phyloP scores from a whole-genome alignment of 129 eudicot genomes.

The Pittosporum tobira region DNA sequence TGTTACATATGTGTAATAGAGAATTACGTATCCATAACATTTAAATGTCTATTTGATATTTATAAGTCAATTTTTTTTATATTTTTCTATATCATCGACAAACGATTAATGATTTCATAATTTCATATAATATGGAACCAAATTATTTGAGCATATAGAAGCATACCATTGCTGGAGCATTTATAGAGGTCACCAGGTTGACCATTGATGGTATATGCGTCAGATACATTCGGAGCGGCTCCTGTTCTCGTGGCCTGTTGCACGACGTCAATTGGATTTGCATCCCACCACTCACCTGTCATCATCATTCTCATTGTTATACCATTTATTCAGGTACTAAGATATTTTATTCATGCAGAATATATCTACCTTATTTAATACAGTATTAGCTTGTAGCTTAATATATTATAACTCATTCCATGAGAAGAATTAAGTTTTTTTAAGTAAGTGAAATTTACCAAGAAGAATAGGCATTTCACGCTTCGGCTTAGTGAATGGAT shows the following conservation, averaged over 20 bases:
- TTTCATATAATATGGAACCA: not conserved
- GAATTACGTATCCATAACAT: too few relatives aligned
- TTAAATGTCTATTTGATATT: too few relatives aligned
- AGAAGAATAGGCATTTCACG: slow-evolving; percentile 24
- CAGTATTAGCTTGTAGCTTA: too few relatives aligned
- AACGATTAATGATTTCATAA: too few relatives aligned
- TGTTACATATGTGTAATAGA: too few relatives aligned
- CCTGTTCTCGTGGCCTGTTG: slow-evolving; percentile 25
- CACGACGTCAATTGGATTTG: slow-evolving; percentile 17
- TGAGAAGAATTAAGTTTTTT: too few relatives aligned
- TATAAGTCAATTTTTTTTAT: too few relatives aligned
- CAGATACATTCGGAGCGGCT: slow-evolving; percentile 36
- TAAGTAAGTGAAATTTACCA: slow-evolving; percentile 11
- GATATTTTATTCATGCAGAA: not conserved
- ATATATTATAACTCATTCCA: too few relatives aligned
- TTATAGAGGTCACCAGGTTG: slow-evolving; percentile 37
- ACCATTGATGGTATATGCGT: slow-evolving; percentile 42
- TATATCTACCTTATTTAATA: not conserved
- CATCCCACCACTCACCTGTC: slow-evolving; percentile 43
- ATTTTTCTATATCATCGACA: too few relatives aligned
- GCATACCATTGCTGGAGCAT: slow-evolving; percentile 32
- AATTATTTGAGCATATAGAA: not conserved
- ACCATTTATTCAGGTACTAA: not conserved
- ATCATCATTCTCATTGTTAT: not conserved
- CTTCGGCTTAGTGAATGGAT: slow-evolving; percentile 29